Evolutionary conservation across 495 filamentous ascomycete genomes (phyloP), one percentile per base, ranked within the genome.

Genomic region (Lasiosphaeria miniovina): DNA sequence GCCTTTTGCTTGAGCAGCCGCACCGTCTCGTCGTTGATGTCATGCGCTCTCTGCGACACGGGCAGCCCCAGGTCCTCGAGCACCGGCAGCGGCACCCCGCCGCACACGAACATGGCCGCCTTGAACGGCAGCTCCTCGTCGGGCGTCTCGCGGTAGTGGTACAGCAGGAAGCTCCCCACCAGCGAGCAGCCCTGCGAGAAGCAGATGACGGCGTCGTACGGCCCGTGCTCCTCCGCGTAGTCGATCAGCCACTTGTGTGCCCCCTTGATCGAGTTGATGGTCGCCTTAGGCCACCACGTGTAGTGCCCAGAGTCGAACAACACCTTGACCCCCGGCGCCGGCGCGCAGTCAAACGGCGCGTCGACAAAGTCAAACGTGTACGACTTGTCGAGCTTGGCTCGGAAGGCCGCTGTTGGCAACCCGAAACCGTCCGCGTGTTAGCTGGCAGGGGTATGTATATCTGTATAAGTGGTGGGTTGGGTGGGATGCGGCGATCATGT

Each of bases 131-230:
- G 75, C 8, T 66, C 58, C 12, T 65, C 48, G 7, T 65, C 46
- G 11, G 68, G 66, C 5, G 59, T 56, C 57, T 75, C 70, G 58
- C 64, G 65, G 52, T 68, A 65, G n/a, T 74, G 71, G 57, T 74
- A 75, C 14, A 79, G 52, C 11, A 82, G 67, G 62, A 75, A 74
- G 58, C 71, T 78, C 4, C 76, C 74, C 33, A 82, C 76, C 0
- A 88, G 63, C 4, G 76, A 66, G 54, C 80, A 83, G 14, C 85
- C 85, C 52, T 88, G 83, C 6, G 82, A 85, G 65, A 85, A 88
- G 61, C 75, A 76, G 61, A 87, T 69, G 8, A 87, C 77, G 15
- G 77, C 76, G 62, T 88, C 87, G 71, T 83, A 88, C 3, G 84
- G 84, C 0, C 84, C 85, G 40, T 82, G 66, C 3, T 65, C 57